Evolutionary conservation across 352 stramenopile genomes (phyloP), one percentile per base, ranked within the genome.

Genomic region (Pythium sukuiense): DNA sequence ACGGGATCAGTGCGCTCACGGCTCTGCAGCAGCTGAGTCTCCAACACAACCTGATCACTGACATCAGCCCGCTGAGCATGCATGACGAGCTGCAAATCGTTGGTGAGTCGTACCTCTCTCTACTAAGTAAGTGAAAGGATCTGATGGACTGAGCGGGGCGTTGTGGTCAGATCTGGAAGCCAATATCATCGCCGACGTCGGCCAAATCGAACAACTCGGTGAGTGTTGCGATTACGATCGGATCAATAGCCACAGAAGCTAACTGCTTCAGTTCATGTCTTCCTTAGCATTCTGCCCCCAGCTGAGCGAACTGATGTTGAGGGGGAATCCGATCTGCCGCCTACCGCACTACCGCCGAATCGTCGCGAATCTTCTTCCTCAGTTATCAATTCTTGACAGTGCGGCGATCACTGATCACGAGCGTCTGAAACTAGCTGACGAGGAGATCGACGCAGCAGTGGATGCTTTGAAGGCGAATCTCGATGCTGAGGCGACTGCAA

Each of bases 41-140:
- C 6, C 76, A 83, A 48, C 71, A 92, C 70, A 97, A 97, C 59
- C 70, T 74, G 27, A 81, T 97, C 53, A 79, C 55, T 39, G 85
- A 95, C 59, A 87, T 97, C 52, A 93, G 77, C 48, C 86, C 88
- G 3, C 68, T 96, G 35, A 85, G 81, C 32, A 90, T 96, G 83
- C 89, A 96, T 65, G 88, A 97, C 26, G 75, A 90, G 49, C 76
- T 97, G n/a, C 73, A 85, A 50, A 64, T 95, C 32, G 60, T 94
- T 29, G 85, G 84, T 92, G 54, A 33, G 74, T 50, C 6, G 27
- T 9, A 0, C 2, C 49, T 27, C 1, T 35, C 2, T 7, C 41
- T 43, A 16, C 3, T 14, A 3, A 43, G 3, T 4, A 16, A 43
- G 7, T 12, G 7, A 12, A 4, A 18, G 12, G 35, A 43, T 16